Conservation (phyloP, 1,284 basidiomycete species). For the Austroboletus niveus region DNA sequence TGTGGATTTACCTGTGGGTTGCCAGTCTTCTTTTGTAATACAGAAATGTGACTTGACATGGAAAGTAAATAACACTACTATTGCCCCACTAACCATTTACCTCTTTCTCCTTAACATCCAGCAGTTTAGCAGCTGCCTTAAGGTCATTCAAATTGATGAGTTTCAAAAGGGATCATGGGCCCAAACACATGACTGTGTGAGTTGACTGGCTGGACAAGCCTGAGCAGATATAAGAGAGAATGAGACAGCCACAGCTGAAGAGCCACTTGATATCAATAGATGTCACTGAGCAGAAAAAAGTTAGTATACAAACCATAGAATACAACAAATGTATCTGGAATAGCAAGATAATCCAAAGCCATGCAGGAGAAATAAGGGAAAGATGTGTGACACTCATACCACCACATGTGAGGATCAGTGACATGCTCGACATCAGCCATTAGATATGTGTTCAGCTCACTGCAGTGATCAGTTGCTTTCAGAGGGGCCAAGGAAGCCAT, state of each 20-base stretch:
- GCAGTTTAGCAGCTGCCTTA: not conserved
- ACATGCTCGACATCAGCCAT: slow-evolving; percentile 1
- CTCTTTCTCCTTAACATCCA: not conserved
- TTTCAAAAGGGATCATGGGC: not conserved
- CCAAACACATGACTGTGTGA: not conserved
- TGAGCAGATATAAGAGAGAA: not conserved
- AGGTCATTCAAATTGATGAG: not conserved
- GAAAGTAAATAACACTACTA: too few species aligned
- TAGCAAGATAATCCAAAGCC: not conserved
- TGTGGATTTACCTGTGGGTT: too few species aligned
- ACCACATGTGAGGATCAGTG: not conserved
- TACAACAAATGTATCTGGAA: not conserved
- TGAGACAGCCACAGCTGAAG: not conserved
- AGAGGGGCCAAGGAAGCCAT: not conserved
- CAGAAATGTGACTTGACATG: too few species aligned
- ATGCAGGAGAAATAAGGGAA: not conserved
- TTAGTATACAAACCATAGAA: too few species aligned
- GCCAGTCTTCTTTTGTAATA: too few species aligned
- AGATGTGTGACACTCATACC: not conserved
- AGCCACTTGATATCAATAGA: not conserved
- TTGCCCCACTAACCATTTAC: not conserved
- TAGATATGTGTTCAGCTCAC: not conserved
- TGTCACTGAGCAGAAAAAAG: not conserved
- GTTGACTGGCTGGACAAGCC: not conserved
- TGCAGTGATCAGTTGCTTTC: not conserved